Base-by-base conservation (phyloP, 2,329 filamentous ascomycete genomes). In the Pseudogymnoascus sp. region DNA sequence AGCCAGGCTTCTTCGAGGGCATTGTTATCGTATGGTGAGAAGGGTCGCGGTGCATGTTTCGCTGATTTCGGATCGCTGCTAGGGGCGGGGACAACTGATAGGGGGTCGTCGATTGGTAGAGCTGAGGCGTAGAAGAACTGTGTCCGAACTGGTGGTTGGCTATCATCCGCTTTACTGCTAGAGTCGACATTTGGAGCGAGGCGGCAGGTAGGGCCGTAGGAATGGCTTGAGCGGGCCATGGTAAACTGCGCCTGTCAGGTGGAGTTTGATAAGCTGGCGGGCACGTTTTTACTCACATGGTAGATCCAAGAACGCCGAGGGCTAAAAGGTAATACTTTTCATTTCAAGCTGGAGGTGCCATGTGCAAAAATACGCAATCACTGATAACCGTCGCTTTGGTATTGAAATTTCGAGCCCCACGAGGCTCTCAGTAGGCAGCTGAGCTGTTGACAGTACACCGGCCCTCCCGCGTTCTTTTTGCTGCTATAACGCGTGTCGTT, bases 41-140 rank as follows among this genome's bases (percentile, higher is more conserved):
- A 96, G 0, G 92, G 91, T 47, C 90, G 85, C 8, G 91, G 84
- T 57, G 86, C 83, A 36, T 83, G 80, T 69, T 83, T 87, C 35
- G 80, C 75, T 63, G 81, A 74, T 63, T 78, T 82, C 13, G 80
- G 72, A 61, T 87, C 77, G 73, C 80, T 67, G 23, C 74, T 75
- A 72, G 83, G 73, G 74, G 85, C 71, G 76, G 81, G 74, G 10
- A 80, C 77, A 1, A 88, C 83, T 9, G 89, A 91, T n/a, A 96
- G 81, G 23, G 91, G 91, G 71, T 96, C 92, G 71, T 96, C 92
- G 72, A 96, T 92, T 31, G 91, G 88, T 60, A 93, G 83, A 11
- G 86, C 79, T 10, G 91, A 95, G 13, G 86, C 83, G 75, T 96
- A 96, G 76, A 96, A 96, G 78, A 91, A 96, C 67, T 91, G 90